Base-by-base conservation (phyloP, 495 filamentous ascomycete genomes). In the Aspergillus mulundensis region DNA sequence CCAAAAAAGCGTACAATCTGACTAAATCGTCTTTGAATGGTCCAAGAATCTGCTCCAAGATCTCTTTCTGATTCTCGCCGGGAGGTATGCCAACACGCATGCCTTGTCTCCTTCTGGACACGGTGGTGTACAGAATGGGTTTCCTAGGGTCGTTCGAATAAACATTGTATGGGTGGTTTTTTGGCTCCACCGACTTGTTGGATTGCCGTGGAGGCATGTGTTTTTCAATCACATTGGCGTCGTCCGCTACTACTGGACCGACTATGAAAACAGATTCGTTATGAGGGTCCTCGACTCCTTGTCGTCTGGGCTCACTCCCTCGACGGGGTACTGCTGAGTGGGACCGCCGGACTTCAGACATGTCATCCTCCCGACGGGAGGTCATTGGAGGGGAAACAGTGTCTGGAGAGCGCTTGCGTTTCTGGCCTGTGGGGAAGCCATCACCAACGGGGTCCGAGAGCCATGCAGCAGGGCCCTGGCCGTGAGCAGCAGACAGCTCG, bases 31-130 rank as follows among this genome's bases (percentile, higher is more conserved):
- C 66, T 56, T 71, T 74, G 49, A 77, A 77, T 15, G 77, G 78
- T 11, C 77, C 80, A 4, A 83, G 61, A 10, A 83, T 74, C 58
- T 83, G 78, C 57, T 81, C 78, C 34, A 83, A 60, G 28, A 81
- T 77, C 51, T 81, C 79, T 44, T 76, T 75, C 47, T 83, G 79
- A 51, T 78, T 74, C 21, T 77, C 76, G 28, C 78, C 77, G 0
- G 77, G 76, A 19, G 75, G 75, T n/a, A 69, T 70, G n/a, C 75
- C 73, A 18, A 65, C 60, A 14, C 75, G 71, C 69, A 78, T 70
- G 28, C 75, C 75, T 53, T 76, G 73, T 46, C 75, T 66, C 44
- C 75, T 68, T 40, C 76, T 65, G n/a, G 76, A 74, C 11, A 78
- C 72, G 14, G 71, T 75, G 7, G 73, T 75, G 52, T 77, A 77